Conservation (phyloP, 164 flowering plant species). For the Tetracentron sinense region DNA sequence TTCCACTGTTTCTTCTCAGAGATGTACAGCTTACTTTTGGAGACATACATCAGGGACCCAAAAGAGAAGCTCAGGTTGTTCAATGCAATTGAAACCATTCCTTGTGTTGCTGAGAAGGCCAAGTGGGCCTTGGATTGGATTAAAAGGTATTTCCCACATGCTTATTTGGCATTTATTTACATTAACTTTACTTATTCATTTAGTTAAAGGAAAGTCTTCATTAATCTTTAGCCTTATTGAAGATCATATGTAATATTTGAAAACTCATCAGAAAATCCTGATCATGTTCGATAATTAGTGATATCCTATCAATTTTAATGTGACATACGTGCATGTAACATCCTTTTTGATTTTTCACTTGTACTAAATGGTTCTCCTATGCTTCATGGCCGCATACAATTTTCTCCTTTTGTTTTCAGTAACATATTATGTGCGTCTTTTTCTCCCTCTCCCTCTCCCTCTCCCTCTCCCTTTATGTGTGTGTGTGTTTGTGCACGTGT, state of each 20-base stretch:
- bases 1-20: conserved; percentile 33
- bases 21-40: conserved; percentile 91
- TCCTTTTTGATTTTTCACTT: neutral
- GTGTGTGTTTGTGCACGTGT: neutral
- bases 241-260: too few relatives aligned
- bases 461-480: too few relatives aligned
- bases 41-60: conserved; percentile 77
- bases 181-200: neutral
- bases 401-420: neutral
- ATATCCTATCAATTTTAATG: neutral
- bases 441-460: too few relatives aligned
- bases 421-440: neutral
- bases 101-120: conserved; percentile 71
- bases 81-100: conserved; percentile 71
- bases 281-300: too few relatives aligned
- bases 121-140: conserved; percentile 87
- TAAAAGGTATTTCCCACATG: conserved; percentile 38
- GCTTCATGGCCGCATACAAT: neutral
- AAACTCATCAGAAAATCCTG: too few relatives aligned
- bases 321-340: too few relatives aligned
- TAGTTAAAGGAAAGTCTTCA: neutral
- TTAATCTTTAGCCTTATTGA: neutral
- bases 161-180: neutral
- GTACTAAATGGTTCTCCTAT: neutral
- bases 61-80: conserved; percentile 69